These are phyloP conservation scores for Trichoderma virens DNA, from an alignment of 495 filamentous ascomycete species.

Conservation along the genomic window DNA sequence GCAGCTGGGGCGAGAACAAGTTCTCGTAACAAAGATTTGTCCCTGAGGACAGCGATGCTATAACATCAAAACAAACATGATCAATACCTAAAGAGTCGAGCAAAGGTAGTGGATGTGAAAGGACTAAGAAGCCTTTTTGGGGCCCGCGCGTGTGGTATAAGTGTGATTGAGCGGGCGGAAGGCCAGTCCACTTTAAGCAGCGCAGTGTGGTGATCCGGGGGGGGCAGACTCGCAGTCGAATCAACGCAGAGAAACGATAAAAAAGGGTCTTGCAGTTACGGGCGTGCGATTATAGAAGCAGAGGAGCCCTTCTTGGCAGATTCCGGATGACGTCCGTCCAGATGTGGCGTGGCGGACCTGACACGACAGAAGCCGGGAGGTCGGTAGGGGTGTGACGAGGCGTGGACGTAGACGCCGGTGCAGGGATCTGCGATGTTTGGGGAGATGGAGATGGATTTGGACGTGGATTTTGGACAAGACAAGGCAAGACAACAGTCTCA, in stretches of 20 bases:
- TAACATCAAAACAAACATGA: conserved; percentile 34
- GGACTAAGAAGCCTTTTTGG: background rate
- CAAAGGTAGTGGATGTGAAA: background rate
- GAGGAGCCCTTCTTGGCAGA: conserved; percentile 6
- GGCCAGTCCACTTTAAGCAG: conserved; percentile 6
- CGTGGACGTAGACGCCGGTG: background rate
- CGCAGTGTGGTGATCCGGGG: background rate
- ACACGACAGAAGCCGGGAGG: conserved; percentile 8
- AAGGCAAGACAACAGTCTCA: too few species aligned
- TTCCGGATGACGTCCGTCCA: conserved; percentile 7
- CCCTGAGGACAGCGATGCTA: conserved; percentile 52
- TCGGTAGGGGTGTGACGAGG: conserved; percentile 3
- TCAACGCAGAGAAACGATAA: background rate
- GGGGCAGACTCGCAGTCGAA: background rate
- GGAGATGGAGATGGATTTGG: background rate
- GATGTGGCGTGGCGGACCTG: conserved; percentile 9
- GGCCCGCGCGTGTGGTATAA: background rate
- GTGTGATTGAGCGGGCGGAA: background rate
- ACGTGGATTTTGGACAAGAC: background rate
- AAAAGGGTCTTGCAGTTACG: background rate
- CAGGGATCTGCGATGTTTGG: background rate
- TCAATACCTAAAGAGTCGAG: background rate
- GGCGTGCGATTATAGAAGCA: background rate
- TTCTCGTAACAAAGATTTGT: conserved; percentile 26
- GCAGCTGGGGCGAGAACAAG: background rate